These are phyloP conservation scores for Populus alba DNA, from an alignment of 345 rosid species.

Conservation along the genomic window DNA sequence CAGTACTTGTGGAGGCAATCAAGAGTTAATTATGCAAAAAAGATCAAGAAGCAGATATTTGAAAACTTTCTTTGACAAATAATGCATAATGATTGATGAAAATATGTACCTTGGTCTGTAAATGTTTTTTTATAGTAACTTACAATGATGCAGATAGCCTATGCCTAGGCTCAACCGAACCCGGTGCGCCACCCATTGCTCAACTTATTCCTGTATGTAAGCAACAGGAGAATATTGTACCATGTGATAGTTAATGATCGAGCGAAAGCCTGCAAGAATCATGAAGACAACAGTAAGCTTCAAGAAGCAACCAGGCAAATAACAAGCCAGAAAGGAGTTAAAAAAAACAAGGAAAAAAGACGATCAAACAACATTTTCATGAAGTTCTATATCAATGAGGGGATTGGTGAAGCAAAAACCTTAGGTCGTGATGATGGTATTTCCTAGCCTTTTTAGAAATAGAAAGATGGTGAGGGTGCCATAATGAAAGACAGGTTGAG, in stretches of 20 bases:
- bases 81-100: neutral
- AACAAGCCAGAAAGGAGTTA: neutral
- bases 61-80: neutral
- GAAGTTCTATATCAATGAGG: neutral
- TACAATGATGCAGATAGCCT: conserved; percentile 45
- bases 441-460: neutral
- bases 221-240: neutral
- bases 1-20: neutral
- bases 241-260: neutral
- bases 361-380: neutral
- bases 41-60: neutral
- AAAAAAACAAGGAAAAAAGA: neutral
- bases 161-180: conserved; percentile 38
- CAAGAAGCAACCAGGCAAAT: neutral
- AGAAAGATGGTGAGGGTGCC: neutral
- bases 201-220: conserved; percentile 23
- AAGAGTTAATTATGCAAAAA: neutral
- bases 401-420: conserved; percentile 1
- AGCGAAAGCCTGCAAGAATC: neutral
- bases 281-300: neutral
- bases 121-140: conserved; percentile 5
- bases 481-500: neutral
- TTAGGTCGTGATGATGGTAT: neutral
- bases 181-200: conserved; percentile 35
- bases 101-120: neutral